Conservation (phyloP, 2,329 filamentous ascomycete genomes). For the Onygenales sp. region DNA sequence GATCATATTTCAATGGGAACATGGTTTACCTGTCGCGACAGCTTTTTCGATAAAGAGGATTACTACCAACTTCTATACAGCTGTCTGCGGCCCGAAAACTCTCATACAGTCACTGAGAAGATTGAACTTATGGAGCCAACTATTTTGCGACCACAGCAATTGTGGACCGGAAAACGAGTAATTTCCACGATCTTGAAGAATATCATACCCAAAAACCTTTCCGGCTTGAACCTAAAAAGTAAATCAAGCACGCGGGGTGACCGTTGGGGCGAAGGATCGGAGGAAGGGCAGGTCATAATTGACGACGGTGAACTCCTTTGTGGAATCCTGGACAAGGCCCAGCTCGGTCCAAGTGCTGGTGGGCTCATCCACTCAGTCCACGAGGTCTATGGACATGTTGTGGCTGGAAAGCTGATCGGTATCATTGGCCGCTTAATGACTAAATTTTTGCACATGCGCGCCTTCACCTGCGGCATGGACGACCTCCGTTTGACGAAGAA, state of each 20-base stretch:
- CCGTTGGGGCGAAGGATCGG: constrained; percentile 61
- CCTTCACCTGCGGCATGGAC: constrained; percentile 95
- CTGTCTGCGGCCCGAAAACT: constrained; percentile 79
- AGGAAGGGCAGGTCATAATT: constrained; percentile 75
- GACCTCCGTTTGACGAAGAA: constrained; percentile 76
- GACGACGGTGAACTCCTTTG: constrained; percentile 78
- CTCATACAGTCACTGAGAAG: constrained; percentile 72
- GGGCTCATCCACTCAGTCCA: constrained; percentile 88
- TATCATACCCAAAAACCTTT: constrained; percentile 67
- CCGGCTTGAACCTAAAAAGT: constrained; percentile 68
- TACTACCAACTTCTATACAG: constrained; percentile 94
- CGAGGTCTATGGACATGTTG: constrained; percentile 80
- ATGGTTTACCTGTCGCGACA: constrained; percentile 80
- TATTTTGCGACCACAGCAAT: constrained; percentile 65
- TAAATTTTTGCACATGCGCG: constrained; percentile 81
- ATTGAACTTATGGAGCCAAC: constrained; percentile 74
- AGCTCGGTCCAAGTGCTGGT: constrained; percentile 78
- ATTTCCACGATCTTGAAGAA: constrained; percentile 90
- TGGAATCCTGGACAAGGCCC: constrained; percentile 91
- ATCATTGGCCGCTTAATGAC: constrained; percentile 83
- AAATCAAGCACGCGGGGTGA: constrained; percentile 69
- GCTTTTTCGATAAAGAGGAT: constrained; percentile 76
- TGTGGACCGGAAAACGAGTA: constrained; percentile 96
- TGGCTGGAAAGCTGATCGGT: constrained; percentile 80
- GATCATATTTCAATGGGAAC: constrained; percentile 96